Conservation (phyloP, 73 alveolate species). For the Paramecium pentaurelia region DNA sequence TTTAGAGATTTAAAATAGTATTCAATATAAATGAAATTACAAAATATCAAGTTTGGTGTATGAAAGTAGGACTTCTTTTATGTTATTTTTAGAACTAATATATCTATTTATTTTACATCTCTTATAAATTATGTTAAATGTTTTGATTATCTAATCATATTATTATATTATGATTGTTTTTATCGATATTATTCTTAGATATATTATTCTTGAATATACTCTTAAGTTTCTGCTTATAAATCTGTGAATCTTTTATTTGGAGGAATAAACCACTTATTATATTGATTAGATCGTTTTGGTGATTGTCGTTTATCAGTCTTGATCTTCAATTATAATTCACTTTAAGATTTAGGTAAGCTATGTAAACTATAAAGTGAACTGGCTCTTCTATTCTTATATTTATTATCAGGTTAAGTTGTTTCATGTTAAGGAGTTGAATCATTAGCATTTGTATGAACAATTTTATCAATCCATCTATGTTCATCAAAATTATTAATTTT, state of each 20-base stretch:
- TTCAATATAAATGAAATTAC: neutral
- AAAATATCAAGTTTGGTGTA: neutral
- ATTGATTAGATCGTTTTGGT: neutral
- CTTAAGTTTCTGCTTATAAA: neutral
- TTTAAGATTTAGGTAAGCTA: neutral
- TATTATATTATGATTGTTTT: neutral
- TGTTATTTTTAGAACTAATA: neutral
- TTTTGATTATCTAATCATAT: neutral
- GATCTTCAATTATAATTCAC: neutral
- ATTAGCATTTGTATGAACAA: neutral
- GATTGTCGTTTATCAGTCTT: neutral
- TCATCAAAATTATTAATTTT: neutral
- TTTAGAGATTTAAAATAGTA: neutral
- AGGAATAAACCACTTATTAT: slow-evolving; percentile 17
- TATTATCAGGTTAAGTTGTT: neutral
- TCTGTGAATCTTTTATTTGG: neutral
- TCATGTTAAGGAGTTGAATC: neutral
- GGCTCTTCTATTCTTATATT: neutral
- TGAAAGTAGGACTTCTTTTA: neutral
- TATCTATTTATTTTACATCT: neutral
- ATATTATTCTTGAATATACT: neutral
- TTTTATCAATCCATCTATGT: neutral
- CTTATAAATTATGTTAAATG: neutral
- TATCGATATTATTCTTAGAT: neutral
- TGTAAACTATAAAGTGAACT: neutral